These are phyloP conservation scores for Huntiella savannae DNA, from an alignment of 2,329 filamentous ascomycete species.

Conservation along the genomic window DNA sequence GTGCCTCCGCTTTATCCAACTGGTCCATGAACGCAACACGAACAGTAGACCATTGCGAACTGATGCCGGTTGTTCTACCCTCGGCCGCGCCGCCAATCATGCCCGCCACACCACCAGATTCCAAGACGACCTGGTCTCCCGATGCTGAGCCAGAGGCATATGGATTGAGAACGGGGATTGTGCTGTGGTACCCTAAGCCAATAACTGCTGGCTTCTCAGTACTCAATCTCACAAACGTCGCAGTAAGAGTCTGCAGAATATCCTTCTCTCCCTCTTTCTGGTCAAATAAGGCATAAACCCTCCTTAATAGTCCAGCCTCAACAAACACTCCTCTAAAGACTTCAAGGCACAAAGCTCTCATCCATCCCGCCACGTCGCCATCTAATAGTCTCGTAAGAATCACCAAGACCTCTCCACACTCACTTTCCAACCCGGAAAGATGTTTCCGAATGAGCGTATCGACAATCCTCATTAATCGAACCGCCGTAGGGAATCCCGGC, in stretches of 20 bases:
- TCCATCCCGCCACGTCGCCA: slow-evolving; percentile 70
- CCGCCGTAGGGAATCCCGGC: slow-evolving; percentile 60
- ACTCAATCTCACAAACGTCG: slow-evolving; percentile 77
- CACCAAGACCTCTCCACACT: slow-evolving; percentile 68
- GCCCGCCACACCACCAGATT: slow-evolving; percentile 71
- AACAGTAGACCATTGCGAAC: slow-evolving; percentile 75
- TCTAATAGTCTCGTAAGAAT: slow-evolving; percentile 75
- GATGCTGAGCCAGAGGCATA: slow-evolving; percentile 36
- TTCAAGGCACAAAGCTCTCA: slow-evolving; percentile 76
- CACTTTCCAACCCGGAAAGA: slow-evolving; percentile 50
- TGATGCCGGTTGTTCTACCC: slow-evolving; percentile 58
- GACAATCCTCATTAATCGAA: slow-evolving; percentile 65
- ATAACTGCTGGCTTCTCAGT: slow-evolving; percentile 82
- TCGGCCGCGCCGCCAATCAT: slow-evolving; percentile 59
- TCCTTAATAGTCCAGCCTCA: slow-evolving; percentile 57
- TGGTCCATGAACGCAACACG: slow-evolving; percentile 82
- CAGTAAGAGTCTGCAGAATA: slow-evolving; percentile 65
- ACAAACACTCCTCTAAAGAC: slow-evolving; percentile 72
- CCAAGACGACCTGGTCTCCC: slow-evolving; percentile 70
- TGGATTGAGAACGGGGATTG: slow-evolving; percentile 47
- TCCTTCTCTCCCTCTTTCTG: slow-evolving; percentile 49
- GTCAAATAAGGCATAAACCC: slow-evolving; percentile 69
- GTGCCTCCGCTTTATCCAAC: slow-evolving; percentile 77
- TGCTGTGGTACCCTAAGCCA: slow-evolving; percentile 74
- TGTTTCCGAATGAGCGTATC: slow-evolving; percentile 67